phyloP scores from a whole-genome alignment of 2,329 filamentous ascomycete genomes.

The Teratosphaeria nubilosa region DNA sequence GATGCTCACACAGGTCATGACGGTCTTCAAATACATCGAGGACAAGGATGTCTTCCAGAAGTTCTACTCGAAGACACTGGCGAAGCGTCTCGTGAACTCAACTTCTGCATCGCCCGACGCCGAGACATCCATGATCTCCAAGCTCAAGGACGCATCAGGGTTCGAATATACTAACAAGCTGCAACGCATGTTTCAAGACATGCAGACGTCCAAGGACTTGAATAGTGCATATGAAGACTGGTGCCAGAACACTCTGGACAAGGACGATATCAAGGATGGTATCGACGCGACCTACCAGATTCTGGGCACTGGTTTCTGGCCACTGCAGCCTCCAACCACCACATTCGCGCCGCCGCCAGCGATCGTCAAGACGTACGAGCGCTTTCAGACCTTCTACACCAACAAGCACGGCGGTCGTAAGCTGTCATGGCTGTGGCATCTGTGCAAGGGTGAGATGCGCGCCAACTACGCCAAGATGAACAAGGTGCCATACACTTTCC shows the following conservation, averaged over 20 bases:
- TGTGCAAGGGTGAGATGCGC: conserved; percentile 95
- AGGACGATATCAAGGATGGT: conserved; percentile 54
- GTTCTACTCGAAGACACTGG: conserved; percentile 95
- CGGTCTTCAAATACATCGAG: conserved; percentile 99
- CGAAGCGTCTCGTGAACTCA: conserved; percentile 85
- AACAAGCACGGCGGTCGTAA: conserved; percentile 95
- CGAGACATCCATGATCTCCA: conserved; percentile 98
- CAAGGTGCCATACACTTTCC: conserved; percentile 91
- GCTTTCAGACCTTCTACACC: conserved; percentile 85
- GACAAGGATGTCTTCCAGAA: conserved; percentile 99
- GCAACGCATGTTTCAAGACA: conserved; percentile 99
- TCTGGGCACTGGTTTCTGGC: conserved; percentile 95
- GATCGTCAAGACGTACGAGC: conserved; percentile 77
- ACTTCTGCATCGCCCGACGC: conserved; percentile 95
- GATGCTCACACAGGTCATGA: conserved; percentile 88
- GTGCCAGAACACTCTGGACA: conserved; percentile 56
- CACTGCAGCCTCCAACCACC: conserved; percentile 74
- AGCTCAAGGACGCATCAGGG: conserved; percentile 94
- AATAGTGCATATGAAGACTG: conserved; percentile 80
- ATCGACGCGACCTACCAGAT: conserved; percentile 87
- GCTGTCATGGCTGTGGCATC: conserved; percentile 94
- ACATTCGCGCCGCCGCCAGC: conserved; percentile 79
- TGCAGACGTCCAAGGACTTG: conserved; percentile 96
- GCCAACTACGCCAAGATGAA: conserved; percentile 79
- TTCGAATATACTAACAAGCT: conserved; percentile 99